Evolutionary conservation across 2,329 filamentous ascomycete species (phyloP), one percentile per base, ranked within the genome.

Genomic region (Penicillium occitanis): DNA sequence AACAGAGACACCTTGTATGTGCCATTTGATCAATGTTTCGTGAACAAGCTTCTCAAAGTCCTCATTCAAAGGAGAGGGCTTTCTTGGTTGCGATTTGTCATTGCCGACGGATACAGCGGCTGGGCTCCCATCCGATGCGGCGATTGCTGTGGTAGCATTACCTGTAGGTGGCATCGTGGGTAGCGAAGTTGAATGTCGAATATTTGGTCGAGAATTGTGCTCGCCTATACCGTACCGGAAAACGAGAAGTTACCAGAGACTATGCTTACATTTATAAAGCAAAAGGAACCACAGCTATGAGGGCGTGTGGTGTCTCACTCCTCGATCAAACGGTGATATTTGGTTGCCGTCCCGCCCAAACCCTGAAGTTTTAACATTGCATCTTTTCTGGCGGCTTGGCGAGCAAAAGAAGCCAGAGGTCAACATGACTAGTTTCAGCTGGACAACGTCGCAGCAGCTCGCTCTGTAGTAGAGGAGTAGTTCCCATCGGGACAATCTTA

Each of bases 1-100:
- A n/a, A 67, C 46, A 11, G 61, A 57, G 13, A 64, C 61, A 5
- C 65, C 65, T 55, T 63, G 65, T 17, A 67, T 64, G 44, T 63
- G 61, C 61, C 51, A 66, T 50, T 63, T 62, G 10, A 59, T 51
- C 22, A 66, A 55, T n/a, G 60, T 62, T 58, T 62, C 53, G 14
- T 35, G 3, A 3, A 66, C 65, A 13, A 63, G 60, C 5, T 46
- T 59, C 28, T 67, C 55, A 51, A 71, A 68, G 17, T 63, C 63
- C 22, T 59, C 44, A 30, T 70, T 55, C 5, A 70, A 64, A 58
- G 67, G 67, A 28, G 61, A 63, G 5, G 50, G 2, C 17, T 63
- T 63, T 11, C 48, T 25, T 17, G 42, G 10, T n/a, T 30, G 14
- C n/a, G 10, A 35, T 35, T 35, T 35, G 37, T 14, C 37, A 46